Evolutionary conservation across 768 basidiomycete genomes (phyloP), one percentile per base, ranked within the genome.

Genomic region (Termitomyces sp.): DNA sequence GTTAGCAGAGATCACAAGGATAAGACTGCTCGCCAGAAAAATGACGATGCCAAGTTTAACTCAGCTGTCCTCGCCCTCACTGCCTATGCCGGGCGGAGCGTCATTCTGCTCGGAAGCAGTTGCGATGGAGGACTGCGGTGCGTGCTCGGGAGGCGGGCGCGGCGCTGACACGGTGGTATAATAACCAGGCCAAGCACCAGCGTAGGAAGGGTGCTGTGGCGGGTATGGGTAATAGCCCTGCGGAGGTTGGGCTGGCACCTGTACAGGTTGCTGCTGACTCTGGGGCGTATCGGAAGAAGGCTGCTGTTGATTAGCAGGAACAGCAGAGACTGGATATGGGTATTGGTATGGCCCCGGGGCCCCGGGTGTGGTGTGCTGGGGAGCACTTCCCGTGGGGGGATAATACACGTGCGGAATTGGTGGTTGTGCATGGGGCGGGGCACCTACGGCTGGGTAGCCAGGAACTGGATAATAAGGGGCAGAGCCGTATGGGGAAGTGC

Each of bases 91-190:
- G 7, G 38, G 39, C 27, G 39, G 31, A 39, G 42, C 42, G 20
- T n/a, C 42, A 31, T 33, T 44, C 29, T 39, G 46, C 22, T 42
- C 40, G 2, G 42, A 5, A 29, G 27, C 29, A 13, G 16, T 60
- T 60, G 60, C 56, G 60, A 60, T 57, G 60, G 56, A 60, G 50
- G 60, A 60, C 60, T 60, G 60, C 59, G 33, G 49, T 48, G 36
- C 29, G 49, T 45, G 52, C 56, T 15, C 40, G 12, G 44, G 31
- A 3, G 38, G 42, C 25, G 48, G 27, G 18, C 49, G 44, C 0
- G 47, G 46, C 9, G 42, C 15, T 29, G 50, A 38, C 45, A 52
- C 39, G n/a, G 42, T 45, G 15, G 56, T 20, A 35, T 60, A 57
- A 33, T 60, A 60, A 6, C 52, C 15, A 0, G 50, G 31, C 56